Base-by-base conservation (phyloP, 1,284 basidiomycete species). In the Naganishia cerealis region DNA sequence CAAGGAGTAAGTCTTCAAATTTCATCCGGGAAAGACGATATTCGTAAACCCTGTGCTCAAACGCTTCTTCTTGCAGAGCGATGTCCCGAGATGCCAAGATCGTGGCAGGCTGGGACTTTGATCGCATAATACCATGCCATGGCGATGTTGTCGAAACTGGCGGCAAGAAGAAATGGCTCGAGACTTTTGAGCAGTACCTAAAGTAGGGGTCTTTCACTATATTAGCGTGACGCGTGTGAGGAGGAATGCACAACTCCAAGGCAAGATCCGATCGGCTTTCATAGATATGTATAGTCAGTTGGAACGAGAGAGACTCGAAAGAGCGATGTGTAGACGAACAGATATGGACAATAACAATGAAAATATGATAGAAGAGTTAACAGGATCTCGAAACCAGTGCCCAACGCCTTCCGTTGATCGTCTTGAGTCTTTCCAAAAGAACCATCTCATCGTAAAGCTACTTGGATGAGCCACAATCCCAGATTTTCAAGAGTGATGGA, bases 51-150 rank as follows among this genome's bases (percentile, higher is more conserved):
- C 61, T 54, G 13, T 43, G 58, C 55, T 39, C 7, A 7, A 12
- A 70, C 16, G 38, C 43, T 39, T 39, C 36, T 38, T n/a, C 18
- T 52, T 13, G 55, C 73, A 92, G 90, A 36, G 86, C 86, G 6
- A 90, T 92, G 89, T 85, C 83, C 65, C 84, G 86, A 36, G 87
- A 91, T 73, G 88, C 85, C 2, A 86, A 84, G 72, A 87, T 83
- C 0, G 90, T 94, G 2, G 84, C 87, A 0, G 84, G 80, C 1
- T 94, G 92, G 92, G 88, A 94, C 73, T 94, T 93, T 77, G 86
- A 90, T 38, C 84, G 90, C 54, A 90, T 98, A 75, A 92, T 97
- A 68, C 91, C 92, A 56, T 95, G 93, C 75, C 94, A 97, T 78
- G 94, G 78, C 18, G 90, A 92, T 72, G 89, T 93, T 21, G 90